Percentiles rank a stretch among this genome's conserved stretches.
Evolutionary conservation across 2,329 filamentous ascomycete species (phyloP).

Genomic region (Sporothrix brunneoviolacea): DNA sequence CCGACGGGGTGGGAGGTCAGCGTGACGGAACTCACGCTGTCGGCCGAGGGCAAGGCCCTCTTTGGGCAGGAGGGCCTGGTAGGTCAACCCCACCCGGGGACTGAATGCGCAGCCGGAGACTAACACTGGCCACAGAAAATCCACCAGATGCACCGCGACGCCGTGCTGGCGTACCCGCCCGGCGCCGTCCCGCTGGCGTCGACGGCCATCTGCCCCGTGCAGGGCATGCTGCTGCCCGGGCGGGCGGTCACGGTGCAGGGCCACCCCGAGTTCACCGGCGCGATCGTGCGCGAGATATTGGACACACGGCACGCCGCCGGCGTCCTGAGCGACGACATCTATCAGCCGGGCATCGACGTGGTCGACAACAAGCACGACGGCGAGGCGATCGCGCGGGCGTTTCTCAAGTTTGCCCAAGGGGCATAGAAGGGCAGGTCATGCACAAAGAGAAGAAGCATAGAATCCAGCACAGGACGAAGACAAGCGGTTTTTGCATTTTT

Average conservation of each 20-base stretch:
- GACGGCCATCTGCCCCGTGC: conserved; percentile 63
- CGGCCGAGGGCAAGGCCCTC: conserved; percentile 60
- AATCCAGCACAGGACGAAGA: too few relatives aligned
- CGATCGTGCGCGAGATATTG: conserved; percentile 65
- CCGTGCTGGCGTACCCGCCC: conserved; percentile 57
- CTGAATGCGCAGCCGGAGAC: too few relatives aligned
- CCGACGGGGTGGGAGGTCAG: conserved; percentile 74
- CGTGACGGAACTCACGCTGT: conserved; percentile 63
- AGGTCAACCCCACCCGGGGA: too few relatives aligned
- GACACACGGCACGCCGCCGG: conserved; percentile 57
- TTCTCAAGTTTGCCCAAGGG: conserved; percentile 69
- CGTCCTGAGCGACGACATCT: conserved; percentile 64
- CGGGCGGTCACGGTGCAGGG: conserved; percentile 73
- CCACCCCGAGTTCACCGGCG: conserved; percentile 73
- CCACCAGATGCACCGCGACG: conserved; percentile 83
- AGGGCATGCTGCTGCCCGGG: conserved; percentile 67
- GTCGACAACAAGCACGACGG: conserved; percentile 70
- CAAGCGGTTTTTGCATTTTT: too few relatives aligned
- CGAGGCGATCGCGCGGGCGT: conserved; percentile 63
- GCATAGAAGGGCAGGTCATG: conserved; percentile 20
- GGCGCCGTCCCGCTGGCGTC: conserved; percentile 57
- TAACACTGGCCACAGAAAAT: conserved; percentile 44
- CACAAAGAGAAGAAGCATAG: too few relatives aligned
- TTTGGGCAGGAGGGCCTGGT: conserved; percentile 58
- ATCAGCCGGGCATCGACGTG: conserved; percentile 59